Conservation (phyloP, 768 basidiomycete genomes). For the Tylopilus vinaceipallidus region DNA sequence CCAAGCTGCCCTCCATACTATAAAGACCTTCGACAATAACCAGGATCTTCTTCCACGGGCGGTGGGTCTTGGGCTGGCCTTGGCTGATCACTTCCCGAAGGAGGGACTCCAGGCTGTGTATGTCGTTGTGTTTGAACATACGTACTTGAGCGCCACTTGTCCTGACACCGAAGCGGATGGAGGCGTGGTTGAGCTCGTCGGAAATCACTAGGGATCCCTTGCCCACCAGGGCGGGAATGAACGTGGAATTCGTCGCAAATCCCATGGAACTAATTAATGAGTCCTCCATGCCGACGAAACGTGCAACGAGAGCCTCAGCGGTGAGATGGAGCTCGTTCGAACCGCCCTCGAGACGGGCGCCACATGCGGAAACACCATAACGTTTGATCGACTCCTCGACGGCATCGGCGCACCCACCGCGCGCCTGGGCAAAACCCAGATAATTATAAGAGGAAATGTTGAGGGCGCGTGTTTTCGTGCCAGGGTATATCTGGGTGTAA, state of each 20-base stretch:
- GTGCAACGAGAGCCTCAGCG: constrained; percentile 83
- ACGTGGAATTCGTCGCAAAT: constrained; percentile 93
- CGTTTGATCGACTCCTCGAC: constrained; percentile 80
- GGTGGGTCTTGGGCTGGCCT: constrained; percentile 94
- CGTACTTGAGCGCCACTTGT: constrained; percentile 85
- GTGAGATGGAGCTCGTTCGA: constrained; percentile 78
- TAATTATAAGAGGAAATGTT: constrained; percentile 99
- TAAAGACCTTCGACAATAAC: constrained; percentile 94
- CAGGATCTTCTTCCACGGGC: constrained; percentile 99
- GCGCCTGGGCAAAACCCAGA: constrained; percentile 94
- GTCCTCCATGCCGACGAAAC: constrained; percentile 89
- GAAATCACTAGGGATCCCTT: constrained; percentile 96
- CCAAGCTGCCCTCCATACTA: constrained; percentile 97
- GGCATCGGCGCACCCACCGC: constrained; percentile 92
- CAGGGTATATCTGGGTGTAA: constrained; percentile 72
- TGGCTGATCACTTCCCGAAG: constrained; percentile 92
- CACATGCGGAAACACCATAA: constrained; percentile 79
- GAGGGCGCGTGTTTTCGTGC: constrained; percentile 80
- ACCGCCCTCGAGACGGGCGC: constrained; percentile 81
- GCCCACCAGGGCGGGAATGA: constrained; percentile 84
- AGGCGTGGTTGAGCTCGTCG: constrained; percentile 95
- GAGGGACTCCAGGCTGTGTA: constrained; percentile 75
- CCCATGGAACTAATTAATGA: constrained; percentile 92
- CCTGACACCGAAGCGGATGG: constrained; percentile 89
- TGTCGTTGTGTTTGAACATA: constrained; percentile 97